Conservation (phyloP, 768 basidiomycete genomes). For the Dictyophora rubrovolvata region DNA sequence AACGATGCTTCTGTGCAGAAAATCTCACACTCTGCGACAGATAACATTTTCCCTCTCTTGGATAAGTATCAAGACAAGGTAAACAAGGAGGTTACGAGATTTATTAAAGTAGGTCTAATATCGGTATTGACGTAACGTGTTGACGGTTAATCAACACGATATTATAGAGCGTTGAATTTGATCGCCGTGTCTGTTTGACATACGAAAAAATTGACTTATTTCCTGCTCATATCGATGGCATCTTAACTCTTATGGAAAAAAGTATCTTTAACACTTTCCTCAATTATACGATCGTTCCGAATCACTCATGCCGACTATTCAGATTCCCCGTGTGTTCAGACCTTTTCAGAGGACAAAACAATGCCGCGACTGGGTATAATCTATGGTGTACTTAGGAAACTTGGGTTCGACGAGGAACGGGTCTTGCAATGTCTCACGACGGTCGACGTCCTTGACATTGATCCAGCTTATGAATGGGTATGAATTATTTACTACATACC, state of each 20-base stretch:
- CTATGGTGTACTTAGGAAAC: slow-evolving; percentile 67
- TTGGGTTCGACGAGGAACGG: slow-evolving; percentile 62
- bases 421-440: slow-evolving; percentile 62
- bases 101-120: slow-evolving; percentile 48
- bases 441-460: slow-evolving; percentile 62
- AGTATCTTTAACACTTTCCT: slow-evolving; percentile 12
- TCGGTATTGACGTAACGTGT: background rate
- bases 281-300: no score
- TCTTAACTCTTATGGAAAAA: slow-evolving; percentile 36
- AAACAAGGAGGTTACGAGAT: slow-evolving; percentile 70
- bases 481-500: slow-evolving; percentile 15
- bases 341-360: slow-evolving; percentile 54
- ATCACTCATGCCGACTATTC: background rate
- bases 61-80: slow-evolving; percentile 81
- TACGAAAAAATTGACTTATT: slow-evolving; percentile 58
- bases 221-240: slow-evolving; percentile 41
- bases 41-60: slow-evolving; percentile 32
- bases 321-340: slow-evolving; percentile 22
- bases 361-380: slow-evolving; percentile 64
- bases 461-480: slow-evolving; percentile 90
- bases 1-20: slow-evolving; percentile 4
- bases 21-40: slow-evolving; percentile 15
- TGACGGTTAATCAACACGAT: slow-evolving; percentile 2
- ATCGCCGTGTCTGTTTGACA: slow-evolving; percentile 60
- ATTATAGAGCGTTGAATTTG: slow-evolving; percentile 81